Evolutionary conservation across 768 basidiomycete species (phyloP).

Genomic region (Phaeotremella fagi): DNA sequence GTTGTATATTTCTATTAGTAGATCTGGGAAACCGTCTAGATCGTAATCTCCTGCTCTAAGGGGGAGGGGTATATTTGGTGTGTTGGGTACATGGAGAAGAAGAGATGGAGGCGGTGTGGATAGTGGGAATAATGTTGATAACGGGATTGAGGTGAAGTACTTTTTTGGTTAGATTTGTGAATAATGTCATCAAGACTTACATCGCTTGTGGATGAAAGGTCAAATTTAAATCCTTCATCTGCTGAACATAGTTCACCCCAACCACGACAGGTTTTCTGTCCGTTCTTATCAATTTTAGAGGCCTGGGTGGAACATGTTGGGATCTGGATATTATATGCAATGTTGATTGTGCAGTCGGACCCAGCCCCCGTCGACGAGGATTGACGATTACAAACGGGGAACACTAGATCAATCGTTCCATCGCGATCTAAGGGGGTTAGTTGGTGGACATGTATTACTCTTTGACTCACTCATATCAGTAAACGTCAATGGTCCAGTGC

Average conservation of each 20-base stretch:
- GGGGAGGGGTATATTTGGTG: constrained; percentile 67
- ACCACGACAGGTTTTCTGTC: constrained; percentile 61
- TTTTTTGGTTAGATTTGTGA: constrained; percentile 37
- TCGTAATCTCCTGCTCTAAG: constrained; percentile 83
- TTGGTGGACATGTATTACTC: neutral
- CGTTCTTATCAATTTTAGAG: constrained; percentile 54
- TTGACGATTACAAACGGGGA: constrained; percentile 74
- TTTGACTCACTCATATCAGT: constrained; percentile 74
- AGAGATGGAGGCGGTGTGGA: constrained; percentile 34
- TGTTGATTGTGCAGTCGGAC: constrained; percentile 72
- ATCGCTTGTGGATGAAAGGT: constrained; percentile 54
- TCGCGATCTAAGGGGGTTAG: constrained; percentile 62
- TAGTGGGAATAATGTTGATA: constrained; percentile 59
- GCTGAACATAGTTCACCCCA: constrained; percentile 75
- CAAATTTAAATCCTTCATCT: constrained; percentile 74
- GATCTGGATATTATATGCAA: constrained; percentile 89
- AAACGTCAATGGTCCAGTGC: constrained; percentile 74
- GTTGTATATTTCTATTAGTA: constrained; percentile 59
- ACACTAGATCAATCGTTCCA: constrained; percentile 92
- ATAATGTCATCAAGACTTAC: constrained; percentile 51
- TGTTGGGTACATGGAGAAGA: constrained; percentile 68
- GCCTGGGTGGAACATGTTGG: constrained; percentile 66
- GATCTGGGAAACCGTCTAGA: constrained; percentile 89
- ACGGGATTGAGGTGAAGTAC: constrained; percentile 64
- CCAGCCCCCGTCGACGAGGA: constrained; percentile 68